phyloP scores from a whole-genome alignment of 1,284 basidiomycete species.

The Somion occarium region DNA sequence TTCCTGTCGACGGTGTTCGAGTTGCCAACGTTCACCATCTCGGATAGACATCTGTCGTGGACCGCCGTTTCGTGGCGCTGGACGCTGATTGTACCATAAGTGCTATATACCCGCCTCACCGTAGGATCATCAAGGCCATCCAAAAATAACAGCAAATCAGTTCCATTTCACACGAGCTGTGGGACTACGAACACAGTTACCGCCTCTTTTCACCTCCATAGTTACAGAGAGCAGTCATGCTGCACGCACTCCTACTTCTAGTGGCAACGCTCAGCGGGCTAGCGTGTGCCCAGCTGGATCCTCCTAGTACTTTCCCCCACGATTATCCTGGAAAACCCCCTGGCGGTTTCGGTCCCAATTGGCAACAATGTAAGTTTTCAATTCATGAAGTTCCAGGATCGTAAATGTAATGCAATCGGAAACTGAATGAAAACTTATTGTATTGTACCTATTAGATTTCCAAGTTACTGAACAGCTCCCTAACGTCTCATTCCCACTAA shows the following conservation, averaged over 20 bases:
- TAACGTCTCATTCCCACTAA: constrained; percentile 55
- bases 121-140: too few relatives aligned
- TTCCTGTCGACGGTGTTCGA: too few relatives aligned
- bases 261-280: neutral
- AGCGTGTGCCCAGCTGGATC: neutral
- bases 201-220: neutral
- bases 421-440: neutral
- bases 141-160: too few relatives aligned
- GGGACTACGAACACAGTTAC: too few relatives aligned
- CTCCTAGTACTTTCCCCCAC: constrained; percentile 4
- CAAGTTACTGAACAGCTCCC: constrained; percentile 39
- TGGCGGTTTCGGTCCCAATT: constrained; percentile 9
- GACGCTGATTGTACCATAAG: too few relatives aligned
- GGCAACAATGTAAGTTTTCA: constrained; percentile 9
- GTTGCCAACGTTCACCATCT: too few relatives aligned
- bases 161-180: too few relatives aligned
- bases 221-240: neutral
- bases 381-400: neutral
- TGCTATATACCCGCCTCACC: too few relatives aligned
- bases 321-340: constrained; percentile 12
- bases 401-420: neutral
- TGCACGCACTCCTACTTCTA: neutral
- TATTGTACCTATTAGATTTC: constrained; percentile 16
- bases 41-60: too few relatives aligned
- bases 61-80: too few relatives aligned